Conservation (phyloP, 2,329 filamentous ascomycete genomes). For the Akanthomyces muscarius region DNA sequence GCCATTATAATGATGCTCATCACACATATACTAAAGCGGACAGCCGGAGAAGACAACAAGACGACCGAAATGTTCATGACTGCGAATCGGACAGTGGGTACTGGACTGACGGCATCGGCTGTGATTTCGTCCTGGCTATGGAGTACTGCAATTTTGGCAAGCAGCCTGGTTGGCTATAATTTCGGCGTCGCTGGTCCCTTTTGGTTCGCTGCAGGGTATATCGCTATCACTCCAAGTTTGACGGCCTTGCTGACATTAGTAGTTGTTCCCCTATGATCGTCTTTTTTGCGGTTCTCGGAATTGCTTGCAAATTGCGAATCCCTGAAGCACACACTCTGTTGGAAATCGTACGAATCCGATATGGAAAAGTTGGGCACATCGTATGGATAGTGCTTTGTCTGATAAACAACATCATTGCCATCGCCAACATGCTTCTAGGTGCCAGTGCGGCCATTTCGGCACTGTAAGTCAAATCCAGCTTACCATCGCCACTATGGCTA, state of each 20-base stretch:
- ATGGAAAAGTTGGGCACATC: conserved; percentile 44
- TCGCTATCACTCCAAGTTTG: background rate
- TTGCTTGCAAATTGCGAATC: conserved; percentile 48
- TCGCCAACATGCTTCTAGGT: conserved; percentile 49
- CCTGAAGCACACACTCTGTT: conserved; percentile 52
- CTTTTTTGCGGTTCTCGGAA: conserved; percentile 49
- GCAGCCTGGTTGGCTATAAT: conserved; percentile 47
- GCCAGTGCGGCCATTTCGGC: conserved; percentile 33
- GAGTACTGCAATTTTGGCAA: conserved; percentile 49
- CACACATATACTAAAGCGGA: conserved; percentile 44
- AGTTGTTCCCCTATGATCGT: conserved; percentile 51
- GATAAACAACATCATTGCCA: conserved; percentile 51
- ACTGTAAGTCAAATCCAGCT: conserved; percentile 24
- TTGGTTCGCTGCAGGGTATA: conserved; percentile 51
- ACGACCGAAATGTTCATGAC: conserved; percentile 56
- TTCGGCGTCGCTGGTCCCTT: conserved; percentile 54
- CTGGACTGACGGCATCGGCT: conserved; percentile 49
- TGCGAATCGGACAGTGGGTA: conserved; percentile 47
- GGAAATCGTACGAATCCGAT: conserved; percentile 50
- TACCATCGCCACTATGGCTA: background rate
- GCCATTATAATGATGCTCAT: conserved; percentile 43
- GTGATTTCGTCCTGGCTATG: conserved; percentile 54
- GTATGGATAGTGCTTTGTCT: conserved; percentile 50
- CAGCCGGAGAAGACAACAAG: conserved; percentile 47
- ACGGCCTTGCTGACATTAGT: background rate